Evolutionary conservation across 2,329 filamentous ascomycete species (phyloP).

Genomic region (Fusarium sp.): DNA sequence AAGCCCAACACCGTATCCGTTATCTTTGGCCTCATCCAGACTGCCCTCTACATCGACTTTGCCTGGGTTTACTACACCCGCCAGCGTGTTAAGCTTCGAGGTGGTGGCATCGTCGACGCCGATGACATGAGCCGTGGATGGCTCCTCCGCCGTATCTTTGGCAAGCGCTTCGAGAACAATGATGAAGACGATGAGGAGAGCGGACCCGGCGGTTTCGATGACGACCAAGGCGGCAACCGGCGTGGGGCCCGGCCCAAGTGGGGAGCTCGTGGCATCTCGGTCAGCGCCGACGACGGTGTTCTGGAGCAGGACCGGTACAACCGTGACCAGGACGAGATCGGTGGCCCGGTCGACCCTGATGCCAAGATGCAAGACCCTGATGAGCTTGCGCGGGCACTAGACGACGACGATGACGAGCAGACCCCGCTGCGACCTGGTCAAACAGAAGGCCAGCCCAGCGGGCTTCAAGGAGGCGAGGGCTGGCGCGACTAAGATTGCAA

Average conservation of each 20-base stretch:
- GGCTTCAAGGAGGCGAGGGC: conserved; percentile 57
- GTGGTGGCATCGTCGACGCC: conserved; percentile 85
- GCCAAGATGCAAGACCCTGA: conserved; percentile 74
- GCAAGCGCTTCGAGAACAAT: conserved; percentile 62
- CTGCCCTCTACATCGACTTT: conserved; percentile 89
- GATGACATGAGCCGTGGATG: conserved; percentile 89
- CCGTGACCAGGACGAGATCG: conserved; percentile 57
- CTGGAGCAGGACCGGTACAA: conserved; percentile 60
- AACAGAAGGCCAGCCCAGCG: conserved; percentile 48
- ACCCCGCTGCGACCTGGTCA: conserved; percentile 47
- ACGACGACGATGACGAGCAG: conserved; percentile 60
- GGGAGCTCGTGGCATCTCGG: conserved; percentile 71
- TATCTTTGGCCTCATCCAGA: conserved; percentile 89
- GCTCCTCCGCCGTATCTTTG: conserved; percentile 81
- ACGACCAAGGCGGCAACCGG: conserved; percentile 43
- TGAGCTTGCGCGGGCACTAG: conserved; percentile 67
- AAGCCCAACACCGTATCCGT: conserved; percentile 76
- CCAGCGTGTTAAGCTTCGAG: conserved; percentile 91
- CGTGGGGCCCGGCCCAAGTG: conserved; percentile 61
- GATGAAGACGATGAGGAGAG: conserved; percentile 68
- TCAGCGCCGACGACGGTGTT: conserved; percentile 71
- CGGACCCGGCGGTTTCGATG: conserved; percentile 58
- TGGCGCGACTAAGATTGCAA: conserved; percentile 52
- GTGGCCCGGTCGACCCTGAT: conserved; percentile 64
- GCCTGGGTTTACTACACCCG: conserved; percentile 96